Evolutionary conservation across 225 moss, liverwort and hornwort species (phyloP), one percentile per base, ranked within the genome.

Genomic region (Rhytidiadelphus loreus): DNA sequence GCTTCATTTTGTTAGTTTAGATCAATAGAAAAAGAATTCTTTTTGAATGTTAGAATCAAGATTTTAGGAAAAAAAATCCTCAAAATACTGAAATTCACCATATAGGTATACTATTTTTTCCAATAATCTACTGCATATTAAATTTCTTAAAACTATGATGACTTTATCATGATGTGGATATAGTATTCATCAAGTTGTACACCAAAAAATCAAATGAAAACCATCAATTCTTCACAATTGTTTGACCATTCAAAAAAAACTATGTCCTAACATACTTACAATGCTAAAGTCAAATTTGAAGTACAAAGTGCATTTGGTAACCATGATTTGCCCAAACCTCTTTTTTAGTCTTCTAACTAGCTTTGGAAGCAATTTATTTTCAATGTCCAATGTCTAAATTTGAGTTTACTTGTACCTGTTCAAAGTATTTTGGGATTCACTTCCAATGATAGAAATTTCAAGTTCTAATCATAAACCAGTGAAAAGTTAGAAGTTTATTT

Each of bases 41-140:
- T 50, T 6, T 13, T 52, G 8, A 33, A 52, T 50, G 21, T 75
- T 30, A 52, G 48, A 75, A 52, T 76, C 13, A 52, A 76, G 7
- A 13, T 72, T 26, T 33, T 13, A 75, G 33, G 35, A 20, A 5
- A 8, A 33, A 50, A 76, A 52, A 37, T 76, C 21, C 13, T 76
- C 8, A 33, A 71, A 71, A 6, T 8, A 39, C 8, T 41, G 14
- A 69, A 39, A 41, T 25, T 41, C 25, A 39, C 2, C 23, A 4
- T 2, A 68, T 46, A 30, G 46, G 18, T 2, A 46, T 30, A 30
- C 2, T 0, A 0, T 19, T 30, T 24, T 30, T 46, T 46, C 30
- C 19, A 32, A 75, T 50, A 11, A 32, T 8, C 8, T 14, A 25
- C 0, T 4, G 1, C 0, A 0, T 24, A 41, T 12, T 41, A 41